Conservation (phyloP, 2,329 filamentous ascomycete species). For the Myrmaecium sp. region DNA sequence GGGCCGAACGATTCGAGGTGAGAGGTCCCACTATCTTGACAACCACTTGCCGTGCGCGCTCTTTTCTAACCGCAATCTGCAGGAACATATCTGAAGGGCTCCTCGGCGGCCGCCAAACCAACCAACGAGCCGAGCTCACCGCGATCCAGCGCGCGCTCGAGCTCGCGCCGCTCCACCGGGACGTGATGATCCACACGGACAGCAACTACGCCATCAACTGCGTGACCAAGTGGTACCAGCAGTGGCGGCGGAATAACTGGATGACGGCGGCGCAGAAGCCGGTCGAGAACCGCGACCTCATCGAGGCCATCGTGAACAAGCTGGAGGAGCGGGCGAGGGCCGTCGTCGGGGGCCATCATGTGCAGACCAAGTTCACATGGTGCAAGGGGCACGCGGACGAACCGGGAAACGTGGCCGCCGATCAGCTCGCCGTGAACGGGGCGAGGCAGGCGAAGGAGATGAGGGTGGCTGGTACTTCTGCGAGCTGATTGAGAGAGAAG, state of each 20-base stretch:
- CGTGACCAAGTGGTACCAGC: slow-evolving; percentile 63
- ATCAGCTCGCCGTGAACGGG: slow-evolving; percentile 55
- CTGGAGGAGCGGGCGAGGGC: slow-evolving; percentile 51
- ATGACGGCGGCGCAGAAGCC: slow-evolving; percentile 49
- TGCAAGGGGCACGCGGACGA: slow-evolving; percentile 70
- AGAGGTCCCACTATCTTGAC: slow-evolving; percentile 8
- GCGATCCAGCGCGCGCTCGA: slow-evolving; percentile 75
- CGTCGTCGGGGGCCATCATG: too few relatives aligned
- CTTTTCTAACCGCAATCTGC: slow-evolving; percentile 6
- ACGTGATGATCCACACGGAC: slow-evolving; percentile 70
- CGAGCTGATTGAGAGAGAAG: too few relatives aligned
- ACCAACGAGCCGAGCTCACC: slow-evolving; percentile 83
- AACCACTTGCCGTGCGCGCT: slow-evolving; percentile 3
- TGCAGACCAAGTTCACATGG: slow-evolving; percentile 62
- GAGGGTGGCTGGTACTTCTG: too few relatives aligned
- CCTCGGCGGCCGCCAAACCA: slow-evolving; percentile 61
- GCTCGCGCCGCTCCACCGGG: slow-evolving; percentile 47
- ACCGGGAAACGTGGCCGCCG: slow-evolving; percentile 64
- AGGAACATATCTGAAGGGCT: slow-evolving; percentile 65
- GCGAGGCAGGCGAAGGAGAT: slow-evolving; percentile 27
- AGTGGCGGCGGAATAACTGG: slow-evolving; percentile 68
- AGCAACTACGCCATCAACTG: slow-evolving; percentile 85
- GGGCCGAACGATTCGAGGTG: slow-evolving; percentile 40
- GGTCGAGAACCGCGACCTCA: slow-evolving; percentile 77
- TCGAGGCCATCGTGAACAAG: slow-evolving; percentile 52